Conservation (phyloP, 1,284 basidiomycete genomes). For the Moesziomyces sp. region DNA sequence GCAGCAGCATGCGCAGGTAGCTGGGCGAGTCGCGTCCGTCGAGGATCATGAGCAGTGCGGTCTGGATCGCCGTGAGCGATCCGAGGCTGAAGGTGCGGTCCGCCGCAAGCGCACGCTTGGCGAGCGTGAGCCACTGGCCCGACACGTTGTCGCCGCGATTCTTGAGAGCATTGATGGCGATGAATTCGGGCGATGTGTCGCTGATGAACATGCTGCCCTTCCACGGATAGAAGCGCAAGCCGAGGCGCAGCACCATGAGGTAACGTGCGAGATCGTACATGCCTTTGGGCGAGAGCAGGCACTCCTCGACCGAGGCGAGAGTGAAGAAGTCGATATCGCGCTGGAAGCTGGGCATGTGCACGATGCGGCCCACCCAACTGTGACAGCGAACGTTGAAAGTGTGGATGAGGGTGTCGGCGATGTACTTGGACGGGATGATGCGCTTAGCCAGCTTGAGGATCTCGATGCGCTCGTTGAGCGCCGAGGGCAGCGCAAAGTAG, state of each 20-base stretch:
- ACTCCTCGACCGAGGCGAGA: slow-evolving; percentile 31
- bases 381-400: slow-evolving; percentile 41
- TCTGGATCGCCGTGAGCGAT: slow-evolving; percentile 50
- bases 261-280: slow-evolving; percentile 47
- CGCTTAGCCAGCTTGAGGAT: slow-evolving; percentile 31
- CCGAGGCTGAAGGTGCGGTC: slow-evolving; percentile 39
- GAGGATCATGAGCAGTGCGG: slow-evolving; percentile 51
- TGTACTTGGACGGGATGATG: slow-evolving; percentile 17
- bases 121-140: slow-evolving; percentile 42
- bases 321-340: slow-evolving; percentile 45
- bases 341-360: slow-evolving; percentile 42
- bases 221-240: slow-evolving; percentile 58
- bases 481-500: slow-evolving; percentile 19
- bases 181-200: slow-evolving; percentile 33
- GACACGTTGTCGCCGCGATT: slow-evolving; percentile 45
- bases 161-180: slow-evolving; percentile 47
- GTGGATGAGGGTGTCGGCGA: slow-evolving; percentile 28
- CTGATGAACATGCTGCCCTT: slow-evolving; percentile 27
- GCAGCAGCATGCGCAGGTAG: slow-evolving; percentile 44
- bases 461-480: slow-evolving; percentile 34
- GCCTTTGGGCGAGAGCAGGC: slow-evolving; percentile 31
- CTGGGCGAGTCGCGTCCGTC: slow-evolving; percentile 44
- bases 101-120: slow-evolving; percentile 38
- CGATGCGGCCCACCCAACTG: slow-evolving; percentile 47
- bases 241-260: slow-evolving; percentile 54